Evolutionary conservation across 148 eudicot genomes (phyloP), one percentile per base, ranked within the genome.

Genomic region (Camellia japonica): DNA sequence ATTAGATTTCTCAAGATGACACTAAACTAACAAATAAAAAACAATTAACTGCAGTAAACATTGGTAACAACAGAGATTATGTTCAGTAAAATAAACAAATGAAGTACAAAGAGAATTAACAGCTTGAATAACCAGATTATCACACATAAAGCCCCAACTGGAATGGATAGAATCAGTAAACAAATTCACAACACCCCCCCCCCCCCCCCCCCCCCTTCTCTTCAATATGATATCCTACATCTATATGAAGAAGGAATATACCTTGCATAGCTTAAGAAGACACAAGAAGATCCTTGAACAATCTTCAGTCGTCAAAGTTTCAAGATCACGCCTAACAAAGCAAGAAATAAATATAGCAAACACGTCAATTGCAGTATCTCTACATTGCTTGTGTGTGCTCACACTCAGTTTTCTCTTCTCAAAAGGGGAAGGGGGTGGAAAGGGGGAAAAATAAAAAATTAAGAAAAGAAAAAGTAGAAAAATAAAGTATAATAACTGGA

Each of bases 221-320:
- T 23, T n/a, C 66, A 66, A 54, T 54, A 52, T 15, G 20, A 6
- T 20, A n/a, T 47, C 19, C 62, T 19, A 49, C 20, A 51, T 49
- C 16, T 30, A 9, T 38, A 66, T 42, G 38, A 73, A 46, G 51
- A 41, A 52, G 56, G 65, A 64, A 65, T 68, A 81, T 87, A 96
- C 99, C 99, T 88, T 91, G 85, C 88, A 91, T 71, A 92, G 71
- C 84, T 88, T 85, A 62, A 97, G 89, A 73, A 91, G 82, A 73
- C 83, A 80, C 73, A 80, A 82, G 76, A 88, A 82, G 43, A 97
- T 76, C 78, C 84, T 19, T 77, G 84, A 75, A 86, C 82, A 89
- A 80, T 92, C 97, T 85, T 94, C 94, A 9, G 82, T 74, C 61
- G 86, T 88, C 85, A 91, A 66, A 55, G 43, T 78, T 64, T 85